Conservation (phyloP, 2,329 filamentous ascomycete genomes). For the Fusarium duplospermum region DNA sequence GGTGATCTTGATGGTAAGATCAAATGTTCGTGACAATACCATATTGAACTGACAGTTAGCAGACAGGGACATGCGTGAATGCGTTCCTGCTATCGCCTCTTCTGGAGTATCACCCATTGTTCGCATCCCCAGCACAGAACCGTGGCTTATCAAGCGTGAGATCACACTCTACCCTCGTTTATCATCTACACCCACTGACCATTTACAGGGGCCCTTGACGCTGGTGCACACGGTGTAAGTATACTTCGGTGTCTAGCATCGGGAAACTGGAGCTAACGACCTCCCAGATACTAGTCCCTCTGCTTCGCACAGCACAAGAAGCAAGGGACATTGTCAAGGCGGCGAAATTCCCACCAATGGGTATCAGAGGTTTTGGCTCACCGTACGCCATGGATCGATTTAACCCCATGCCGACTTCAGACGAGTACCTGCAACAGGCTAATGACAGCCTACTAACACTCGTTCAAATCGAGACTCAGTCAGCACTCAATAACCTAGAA, state of each 20-base stretch:
- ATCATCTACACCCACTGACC: accelerated
- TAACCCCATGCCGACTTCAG: conserved; percentile 5
- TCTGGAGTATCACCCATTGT: conserved; percentile 24
- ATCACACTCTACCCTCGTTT: neutral
- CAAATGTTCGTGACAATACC: accelerated
- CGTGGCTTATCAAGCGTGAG: conserved; percentile 21
- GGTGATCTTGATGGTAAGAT: conserved; percentile 12
- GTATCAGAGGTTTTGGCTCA: conserved; percentile 17
- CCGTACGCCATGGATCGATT: conserved; percentile 16
- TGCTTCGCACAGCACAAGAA: conserved; percentile 11
- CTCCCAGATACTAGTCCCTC: conserved; percentile 9
- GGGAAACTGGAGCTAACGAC: neutral
- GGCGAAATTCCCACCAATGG: conserved; percentile 15
- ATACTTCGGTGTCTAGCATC: accelerated
- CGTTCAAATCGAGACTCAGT: conserved; percentile 17
- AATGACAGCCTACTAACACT: conserved; percentile 12
- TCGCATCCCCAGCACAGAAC: conserved; percentile 13
- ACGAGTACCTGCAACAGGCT: conserved; percentile 21
- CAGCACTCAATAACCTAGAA: conserved; percentile 8
- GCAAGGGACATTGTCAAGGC: conserved; percentile 11
- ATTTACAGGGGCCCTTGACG: neutral
- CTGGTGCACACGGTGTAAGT: conserved; percentile 17
- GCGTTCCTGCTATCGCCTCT: conserved; percentile 17
- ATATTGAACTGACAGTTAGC: neutral
- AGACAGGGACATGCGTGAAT: conserved; percentile 20